These are phyloP conservation scores for Leccinum rimulosum DNA, from an alignment of 768 basidiomycete species.

Conservation along the genomic window DNA sequence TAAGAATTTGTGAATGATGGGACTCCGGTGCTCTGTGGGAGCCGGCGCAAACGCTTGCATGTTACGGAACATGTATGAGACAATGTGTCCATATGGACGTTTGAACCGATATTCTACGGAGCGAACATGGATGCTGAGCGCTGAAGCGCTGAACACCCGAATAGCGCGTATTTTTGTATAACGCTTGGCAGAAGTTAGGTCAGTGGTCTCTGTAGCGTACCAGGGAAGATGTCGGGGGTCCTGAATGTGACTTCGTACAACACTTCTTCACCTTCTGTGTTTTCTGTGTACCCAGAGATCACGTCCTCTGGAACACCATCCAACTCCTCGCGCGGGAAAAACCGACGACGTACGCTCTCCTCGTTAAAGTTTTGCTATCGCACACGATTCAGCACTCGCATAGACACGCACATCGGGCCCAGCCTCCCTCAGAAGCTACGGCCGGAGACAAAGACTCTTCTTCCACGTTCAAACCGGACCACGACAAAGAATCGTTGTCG, in stretches of 20 bases:
- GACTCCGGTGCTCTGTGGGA: conserved; percentile 33
- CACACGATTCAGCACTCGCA: background rate
- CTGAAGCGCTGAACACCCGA: conserved; percentile 23
- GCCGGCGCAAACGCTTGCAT: conserved; percentile 12
- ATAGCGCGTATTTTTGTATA: background rate
- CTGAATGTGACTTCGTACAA: conserved; percentile 75
- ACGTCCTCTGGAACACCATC: conserved; percentile 79
- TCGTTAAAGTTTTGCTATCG: conserved; percentile 72
- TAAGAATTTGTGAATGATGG: conserved; percentile 53
- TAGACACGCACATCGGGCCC: background rate
- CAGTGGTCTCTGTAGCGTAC: background rate
- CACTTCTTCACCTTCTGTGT: conserved; percentile 51
- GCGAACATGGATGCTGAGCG: background rate
- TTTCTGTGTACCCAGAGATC: conserved; percentile 68
- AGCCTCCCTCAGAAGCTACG: too few species aligned
- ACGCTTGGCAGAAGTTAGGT: background rate
- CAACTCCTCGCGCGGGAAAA: conserved; percentile 67
- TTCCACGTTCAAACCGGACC: too few species aligned
- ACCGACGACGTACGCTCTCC: conserved; percentile 53
- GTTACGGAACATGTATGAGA: conserved; percentile 10
- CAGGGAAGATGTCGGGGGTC: conserved; percentile 75
- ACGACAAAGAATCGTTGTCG: too few species aligned
- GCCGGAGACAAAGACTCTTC: too few species aligned
- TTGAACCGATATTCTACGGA: background rate
- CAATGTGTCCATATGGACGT: background rate